Evolutionary conservation across 129 eudicot species (phyloP), one percentile per base, ranked within the genome.

Genomic region (Lonicera japonica): DNA sequence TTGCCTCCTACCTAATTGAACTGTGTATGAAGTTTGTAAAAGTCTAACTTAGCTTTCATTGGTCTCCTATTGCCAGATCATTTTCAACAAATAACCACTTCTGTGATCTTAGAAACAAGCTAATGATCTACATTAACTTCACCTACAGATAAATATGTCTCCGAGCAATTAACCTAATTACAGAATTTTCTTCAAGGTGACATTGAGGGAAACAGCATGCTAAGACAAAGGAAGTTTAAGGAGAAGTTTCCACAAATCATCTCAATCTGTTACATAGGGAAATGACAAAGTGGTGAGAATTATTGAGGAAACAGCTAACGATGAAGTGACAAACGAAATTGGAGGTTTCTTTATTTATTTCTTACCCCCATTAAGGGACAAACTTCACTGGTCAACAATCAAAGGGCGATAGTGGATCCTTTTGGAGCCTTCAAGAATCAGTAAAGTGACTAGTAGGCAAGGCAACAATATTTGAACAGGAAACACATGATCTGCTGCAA

Each of bases 221-320:
- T n/a, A 47, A 47, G 53, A 8, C 14, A n/a, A 47, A 47, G 53
- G 53, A 47, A 47, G 52, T 16, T 46, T 46, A 46, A 8, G 10
- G 52, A 38, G 53, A 43, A 67, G 64, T 54, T 70, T 70, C 56
- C 69, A 54, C 60, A 48, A 61, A n/a, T 61, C 24, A 61, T 59
- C 58, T 68, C 15, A 38, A 21, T 56, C 47, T 69, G 23, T 36
- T 20, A 6, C 16, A 3, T n/a, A 40, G 18, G 64, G 18, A 68
- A 58, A 58, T 43, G 41, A 68, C 54, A 34, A 47, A 25, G 38
- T 3, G 56, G 48, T 50, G 45, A 34, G 58, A 36, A 4, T 15
- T 18, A 65, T 51, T 52, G 47, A 38, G 10, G 25, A 23, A 14
- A 24, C 6, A 11, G 10, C 40, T 17, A 11, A 16, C 23, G 56